Evolutionary conservation across 441 rosid genomes (phyloP).

Genomic region (Brassica hybrid): DNA sequence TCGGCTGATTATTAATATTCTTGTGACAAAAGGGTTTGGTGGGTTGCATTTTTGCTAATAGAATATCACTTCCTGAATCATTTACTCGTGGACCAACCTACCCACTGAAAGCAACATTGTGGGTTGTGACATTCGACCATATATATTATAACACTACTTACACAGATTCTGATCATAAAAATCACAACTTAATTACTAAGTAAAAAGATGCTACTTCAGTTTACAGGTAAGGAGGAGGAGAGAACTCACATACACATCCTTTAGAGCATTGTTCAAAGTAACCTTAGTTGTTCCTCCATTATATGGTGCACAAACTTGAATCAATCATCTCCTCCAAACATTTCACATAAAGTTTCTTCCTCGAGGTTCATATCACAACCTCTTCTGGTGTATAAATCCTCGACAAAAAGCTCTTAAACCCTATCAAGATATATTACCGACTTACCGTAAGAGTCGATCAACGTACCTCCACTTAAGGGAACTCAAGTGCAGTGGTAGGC

Average conservation of each 20-base stretch:
- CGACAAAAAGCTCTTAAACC: slow-evolving; percentile 55
- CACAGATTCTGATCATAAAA: too few relatives aligned
- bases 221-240: background rate
- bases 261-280: too few relatives aligned
- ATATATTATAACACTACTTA: slow-evolving; percentile 18
- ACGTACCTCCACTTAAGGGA: too few relatives aligned
- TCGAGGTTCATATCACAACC: slow-evolving; percentile 95
- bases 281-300: slow-evolving; percentile 89
- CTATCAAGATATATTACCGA: too few relatives aligned
- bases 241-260: slow-evolving; percentile 25
- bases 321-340: slow-evolving; percentile 90
- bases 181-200: too few relatives aligned
- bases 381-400: slow-evolving; percentile 60
- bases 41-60: background rate
- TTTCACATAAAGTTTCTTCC: slow-evolving; percentile 68
- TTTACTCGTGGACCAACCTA: too few relatives aligned
- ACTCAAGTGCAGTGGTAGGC: too few relatives aligned
- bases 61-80: too few relatives aligned
- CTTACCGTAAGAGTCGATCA: too few relatives aligned
- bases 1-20: slow-evolving; percentile 34
- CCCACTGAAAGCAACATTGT: too few relatives aligned
- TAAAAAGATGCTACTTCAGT: background rate
- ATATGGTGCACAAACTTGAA: slow-evolving; percentile 79
- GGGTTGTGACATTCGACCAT: slow-evolving; percentile 26
- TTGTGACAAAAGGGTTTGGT: slow-evolving; percentile 39